Evolutionary conservation across 1,284 basidiomycete species (phyloP).

Genomic region (Melampsora larici-populina): DNA sequence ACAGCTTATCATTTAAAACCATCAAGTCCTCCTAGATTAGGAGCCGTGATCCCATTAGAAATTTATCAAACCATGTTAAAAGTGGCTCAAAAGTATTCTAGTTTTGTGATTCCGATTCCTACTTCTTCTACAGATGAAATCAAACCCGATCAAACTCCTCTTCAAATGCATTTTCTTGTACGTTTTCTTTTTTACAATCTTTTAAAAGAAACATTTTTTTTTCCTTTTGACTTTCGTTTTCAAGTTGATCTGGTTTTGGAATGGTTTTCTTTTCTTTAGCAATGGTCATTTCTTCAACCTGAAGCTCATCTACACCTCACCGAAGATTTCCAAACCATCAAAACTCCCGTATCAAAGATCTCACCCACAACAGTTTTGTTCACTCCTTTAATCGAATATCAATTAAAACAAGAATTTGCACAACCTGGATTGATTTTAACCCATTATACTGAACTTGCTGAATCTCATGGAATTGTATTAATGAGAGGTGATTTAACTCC

Average conservation of each 20-base stretch:
- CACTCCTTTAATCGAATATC: slow-evolving; percentile 92
- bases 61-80: slow-evolving; percentile 70
- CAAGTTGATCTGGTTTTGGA: too few relatives aligned
- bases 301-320: neutral
- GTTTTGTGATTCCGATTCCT: slow-evolving; percentile 71
- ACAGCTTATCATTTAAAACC: slow-evolving; percentile 67
- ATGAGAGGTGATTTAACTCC: slow-evolving; percentile 89
- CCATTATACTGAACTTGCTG: slow-evolving; percentile 81
- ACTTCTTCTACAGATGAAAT: slow-evolving; percentile 1
- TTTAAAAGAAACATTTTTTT: too few relatives aligned
- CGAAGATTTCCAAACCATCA: slow-evolving; percentile 43
- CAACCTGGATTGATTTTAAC: slow-evolving; percentile 88
- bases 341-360: neutral
- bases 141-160: neutral
- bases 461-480: slow-evolving; percentile 76
- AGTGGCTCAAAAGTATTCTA: slow-evolving; percentile 65
- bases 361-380: slow-evolving; percentile 66
- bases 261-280: too few relatives aligned
- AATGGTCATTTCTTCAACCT: slow-evolving; percentile 36
- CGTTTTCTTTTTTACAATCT: neutral
- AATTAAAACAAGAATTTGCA: slow-evolving; percentile 77
- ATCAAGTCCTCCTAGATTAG: slow-evolving; percentile 66
- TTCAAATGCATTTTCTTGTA: slow-evolving; percentile 40
- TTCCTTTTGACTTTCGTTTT: neutral
- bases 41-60: slow-evolving; percentile 69